phyloP scores from a whole-genome alignment of 257 asterid species.

The Capsicum rhomboideum region DNA sequence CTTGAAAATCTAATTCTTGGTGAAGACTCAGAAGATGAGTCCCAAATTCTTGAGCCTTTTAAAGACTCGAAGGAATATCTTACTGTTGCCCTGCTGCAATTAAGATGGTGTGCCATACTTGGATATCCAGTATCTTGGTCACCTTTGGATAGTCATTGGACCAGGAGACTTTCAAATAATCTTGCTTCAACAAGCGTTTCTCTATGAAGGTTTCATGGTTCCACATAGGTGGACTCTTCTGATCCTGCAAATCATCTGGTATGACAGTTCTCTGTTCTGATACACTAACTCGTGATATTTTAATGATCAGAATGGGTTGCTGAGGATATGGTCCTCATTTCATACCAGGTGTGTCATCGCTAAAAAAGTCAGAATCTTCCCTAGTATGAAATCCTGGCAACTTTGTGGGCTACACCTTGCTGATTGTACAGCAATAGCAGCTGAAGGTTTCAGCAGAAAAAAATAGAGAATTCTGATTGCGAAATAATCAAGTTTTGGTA shows the following conservation, averaged over 20 bases:
- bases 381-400: neutral
- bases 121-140: conserved; percentile 45
- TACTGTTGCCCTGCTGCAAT: conserved; percentile 47
- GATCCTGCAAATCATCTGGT: neutral
- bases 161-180: conserved; percentile 41
- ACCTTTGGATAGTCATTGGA: conserved; percentile 68
- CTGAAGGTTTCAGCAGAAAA: neutral
- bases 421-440: neutral
- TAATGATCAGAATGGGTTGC: neutral
- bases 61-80: conserved; percentile 31
- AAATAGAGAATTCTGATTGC: neutral
- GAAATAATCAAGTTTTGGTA: neutral
- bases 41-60: conserved; percentile 37
- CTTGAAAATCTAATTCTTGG: conserved; percentile 43
- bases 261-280: neutral
- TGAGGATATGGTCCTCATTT: neutral
- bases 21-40: conserved; percentile 42
- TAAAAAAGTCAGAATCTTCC: too few relatives aligned
- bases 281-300: neutral
- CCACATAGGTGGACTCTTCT: neutral
- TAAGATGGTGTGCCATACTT: conserved; percentile 68
- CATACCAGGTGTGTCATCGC: neutral
- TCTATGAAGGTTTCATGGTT: neutral
- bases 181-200: conserved; percentile 22
- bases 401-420: neutral